phyloP scores from a whole-genome alignment of 345 rosid genomes.

The Moricandia moricandioides region DNA sequence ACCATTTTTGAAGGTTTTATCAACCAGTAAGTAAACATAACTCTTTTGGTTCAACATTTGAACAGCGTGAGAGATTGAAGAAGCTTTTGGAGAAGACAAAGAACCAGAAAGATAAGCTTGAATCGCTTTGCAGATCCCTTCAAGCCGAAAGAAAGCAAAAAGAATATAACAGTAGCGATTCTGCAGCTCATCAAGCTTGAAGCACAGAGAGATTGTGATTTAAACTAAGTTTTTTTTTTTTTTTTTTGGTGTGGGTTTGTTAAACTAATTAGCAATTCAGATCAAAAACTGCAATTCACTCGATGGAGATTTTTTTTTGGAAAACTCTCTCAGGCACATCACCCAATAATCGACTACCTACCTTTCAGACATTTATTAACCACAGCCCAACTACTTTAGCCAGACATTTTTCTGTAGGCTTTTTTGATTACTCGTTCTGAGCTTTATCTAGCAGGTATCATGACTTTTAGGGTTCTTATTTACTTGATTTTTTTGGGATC shows the following conservation, averaged over 20 bases:
- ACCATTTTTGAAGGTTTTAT: background rate
- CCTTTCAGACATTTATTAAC: background rate
- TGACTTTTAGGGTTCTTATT: too few relatives aligned
- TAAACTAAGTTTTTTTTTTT: background rate
- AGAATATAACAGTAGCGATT: constrained; percentile 12
- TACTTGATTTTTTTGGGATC: too few relatives aligned
- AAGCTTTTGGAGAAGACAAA: constrained; percentile 76
- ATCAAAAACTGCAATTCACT: background rate
- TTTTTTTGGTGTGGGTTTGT: background rate
- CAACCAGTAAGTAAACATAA: background rate
- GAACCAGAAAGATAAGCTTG: constrained; percentile 92
- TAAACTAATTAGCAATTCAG: background rate
- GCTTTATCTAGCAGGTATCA: background rate
- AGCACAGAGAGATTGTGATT: background rate
- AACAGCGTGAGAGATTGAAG: constrained; percentile 76
- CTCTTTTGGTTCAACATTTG: background rate
- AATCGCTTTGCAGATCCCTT: constrained; percentile 85
- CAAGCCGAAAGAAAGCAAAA: constrained; percentile 84
- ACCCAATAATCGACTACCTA: background rate
- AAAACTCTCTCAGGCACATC: background rate
- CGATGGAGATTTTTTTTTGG: background rate
- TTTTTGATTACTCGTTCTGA: background rate
- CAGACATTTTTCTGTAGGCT: background rate
- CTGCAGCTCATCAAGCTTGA: constrained; percentile 22
- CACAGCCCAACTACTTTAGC: background rate